A percentile compares a stretch with the other conserved stretches of the same genome.
Conservation (phyloP, 306 rosid genomes). For the Fragaria nilgerrensis region DNA sequence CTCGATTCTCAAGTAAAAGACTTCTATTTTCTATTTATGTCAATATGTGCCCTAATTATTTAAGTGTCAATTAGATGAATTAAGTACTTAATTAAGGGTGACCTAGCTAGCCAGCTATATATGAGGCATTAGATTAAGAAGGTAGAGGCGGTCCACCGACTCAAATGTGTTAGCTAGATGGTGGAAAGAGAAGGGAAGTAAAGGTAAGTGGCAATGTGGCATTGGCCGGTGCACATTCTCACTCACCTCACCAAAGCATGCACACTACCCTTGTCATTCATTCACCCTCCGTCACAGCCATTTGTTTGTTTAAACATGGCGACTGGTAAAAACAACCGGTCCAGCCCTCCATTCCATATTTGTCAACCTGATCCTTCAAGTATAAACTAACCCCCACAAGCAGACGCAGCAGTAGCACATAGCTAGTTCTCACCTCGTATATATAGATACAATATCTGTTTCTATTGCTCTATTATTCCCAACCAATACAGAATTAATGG, state of each 20-base stretch:
- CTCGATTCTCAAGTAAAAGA: too few species aligned
- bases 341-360: not conserved
- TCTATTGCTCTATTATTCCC: not conserved
- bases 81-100: not conserved
- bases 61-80: too few species aligned
- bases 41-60: too few species aligned
- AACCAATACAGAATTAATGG: not conserved
- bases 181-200: not conserved
- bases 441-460: not conserved
- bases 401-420: not conserved
- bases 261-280: not conserved
- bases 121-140: too few species aligned
- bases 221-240: not conserved
- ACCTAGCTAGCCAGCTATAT: not conserved
- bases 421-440: not conserved
- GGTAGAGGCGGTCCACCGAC: not conserved
- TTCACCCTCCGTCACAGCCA: not conserved
- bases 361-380: not conserved
- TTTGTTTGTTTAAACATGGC: not conserved
- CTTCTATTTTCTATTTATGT: too few species aligned
- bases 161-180: not conserved
- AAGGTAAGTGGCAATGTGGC: not conserved
- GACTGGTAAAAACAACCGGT: conserved; percentile 3
- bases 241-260: conserved; percentile 1
- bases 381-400: not conserved